These are phyloP conservation scores for Lenzites betulinus DNA, from an alignment of 768 basidiomycete species.

Conservation along the genomic window DNA sequence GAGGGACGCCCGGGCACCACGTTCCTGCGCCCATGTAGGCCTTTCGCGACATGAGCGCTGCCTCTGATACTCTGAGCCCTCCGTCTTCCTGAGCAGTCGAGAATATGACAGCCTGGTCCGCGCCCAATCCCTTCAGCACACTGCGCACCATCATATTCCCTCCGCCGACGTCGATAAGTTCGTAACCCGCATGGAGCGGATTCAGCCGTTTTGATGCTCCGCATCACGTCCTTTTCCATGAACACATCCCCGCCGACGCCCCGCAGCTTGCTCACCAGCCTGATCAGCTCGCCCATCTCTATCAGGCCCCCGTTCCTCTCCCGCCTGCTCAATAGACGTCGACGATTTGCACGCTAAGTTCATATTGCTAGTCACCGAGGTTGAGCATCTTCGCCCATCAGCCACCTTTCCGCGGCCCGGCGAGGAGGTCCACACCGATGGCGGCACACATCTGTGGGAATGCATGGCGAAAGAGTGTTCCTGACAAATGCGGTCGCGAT, in stretches of 20 bases:
- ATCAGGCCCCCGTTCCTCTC: conserved; percentile 93
- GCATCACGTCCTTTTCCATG: conserved; percentile 81
- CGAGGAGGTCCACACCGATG: conserved; percentile 93
- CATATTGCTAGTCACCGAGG: conserved; percentile 93
- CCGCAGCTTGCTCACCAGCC: conserved; percentile 76
- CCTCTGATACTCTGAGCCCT: conserved; percentile 72
- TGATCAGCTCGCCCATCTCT: conserved; percentile 81
- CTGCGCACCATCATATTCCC: conserved; percentile 81
- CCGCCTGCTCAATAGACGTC: conserved; percentile 86
- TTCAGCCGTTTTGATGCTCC: conserved; percentile 85
- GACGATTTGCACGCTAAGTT: conserved; percentile 93
- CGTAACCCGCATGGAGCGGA: conserved; percentile 91
- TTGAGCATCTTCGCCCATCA: conserved; percentile 92
- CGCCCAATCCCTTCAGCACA: conserved; percentile 87
- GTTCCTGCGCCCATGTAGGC: conserved; percentile 82
- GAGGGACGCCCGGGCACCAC: conserved; percentile 74
- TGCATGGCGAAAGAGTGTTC: conserved; percentile 84
- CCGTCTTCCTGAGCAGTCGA: conserved; percentile 68
- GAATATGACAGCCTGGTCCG: conserved; percentile 83
- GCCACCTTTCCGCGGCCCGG: conserved; percentile 81
- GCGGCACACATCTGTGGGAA: conserved; percentile 96
- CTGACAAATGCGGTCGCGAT: conserved; percentile 79
- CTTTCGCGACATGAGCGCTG: conserved; percentile 55
- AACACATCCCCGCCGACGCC: conserved; percentile 66
- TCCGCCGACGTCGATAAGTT: conserved; percentile 72